Base-by-base conservation (phyloP, 208 protist species). In the Acanthamoeba sp. region DNA sequence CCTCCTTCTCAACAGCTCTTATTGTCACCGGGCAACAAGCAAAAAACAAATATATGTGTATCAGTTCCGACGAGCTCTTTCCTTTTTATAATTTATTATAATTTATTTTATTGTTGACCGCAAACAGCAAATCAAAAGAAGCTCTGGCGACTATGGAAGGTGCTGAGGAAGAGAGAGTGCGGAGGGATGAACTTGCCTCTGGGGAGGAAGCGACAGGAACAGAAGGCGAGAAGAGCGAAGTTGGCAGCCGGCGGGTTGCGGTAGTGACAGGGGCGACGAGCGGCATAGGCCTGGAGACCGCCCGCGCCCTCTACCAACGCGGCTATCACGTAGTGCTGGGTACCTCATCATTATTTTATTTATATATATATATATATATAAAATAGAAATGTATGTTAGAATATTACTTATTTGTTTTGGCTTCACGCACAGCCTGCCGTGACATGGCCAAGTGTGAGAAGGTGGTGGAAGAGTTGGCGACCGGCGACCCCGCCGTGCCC, bases 231-330 rank as follows among this genome's bases (percentile, higher is more conserved):
- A 42, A 34, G 18, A 42, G 69, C 20, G 69, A 1, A 40, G 34
- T 3, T 62, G 22, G 55, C 55, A 27, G 29, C 29, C 50, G 38
- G 4, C n/a, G 38, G 6, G 82, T 89, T n/a, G 82, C 38, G 5
- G 38, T 89, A 7, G 45, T 89, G 29, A 89, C 82, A 3, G 82
- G 82, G 0, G 82, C 82, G 20, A 89, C 42, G 16, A 62, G 50
- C 52, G 82, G 82, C 82, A 89, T 89, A 0, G 82, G 82, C 1
- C 32, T 89, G 10, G 82, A 89, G 82, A 89, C 82, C n/a, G 82
- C 82, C 45, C n/a, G 38, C 5, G 82, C 24, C 1, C 52, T 89
- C 50, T 55, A 38, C 18, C 34, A 18, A 0, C n/a, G 12, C 32
- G 82, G 82, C 52, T 55, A 36, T 22, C 82, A 89, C 82, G 82